A percentile compares a stretch with the other conserved stretches of the same genome.
Conservation (phyloP, 2,329 filamentous ascomycete species). For the Helotiales sp. region DNA sequence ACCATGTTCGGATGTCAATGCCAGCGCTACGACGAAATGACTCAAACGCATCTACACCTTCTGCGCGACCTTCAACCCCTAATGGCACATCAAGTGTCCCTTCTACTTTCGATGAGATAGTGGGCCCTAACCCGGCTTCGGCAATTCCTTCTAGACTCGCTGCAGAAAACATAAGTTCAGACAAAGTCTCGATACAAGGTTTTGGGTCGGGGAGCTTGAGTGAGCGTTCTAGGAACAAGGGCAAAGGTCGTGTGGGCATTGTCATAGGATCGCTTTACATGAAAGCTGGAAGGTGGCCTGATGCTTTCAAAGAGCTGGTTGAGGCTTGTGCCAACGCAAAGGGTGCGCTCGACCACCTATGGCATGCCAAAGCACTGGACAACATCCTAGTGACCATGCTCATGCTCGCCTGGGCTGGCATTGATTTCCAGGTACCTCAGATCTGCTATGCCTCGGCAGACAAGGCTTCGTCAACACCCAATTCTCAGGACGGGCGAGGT, state of each 20-base stretch:
- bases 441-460: conserved; percentile 44
- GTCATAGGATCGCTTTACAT: conserved; percentile 84
- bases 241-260: conserved; percentile 76
- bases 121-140: conserved; percentile 21
- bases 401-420: conserved; percentile 78
- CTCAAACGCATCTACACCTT: conserved; percentile 29
- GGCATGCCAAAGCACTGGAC: conserved; percentile 95
- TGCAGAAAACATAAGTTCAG: conserved; percentile 35
- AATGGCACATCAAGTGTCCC: conserved; percentile 21
- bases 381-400: conserved; percentile 80
- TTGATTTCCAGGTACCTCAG: conserved; percentile 76
- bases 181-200: conserved; percentile 65
- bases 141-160: conserved; percentile 23
- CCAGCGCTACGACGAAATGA: conserved; percentile 51
- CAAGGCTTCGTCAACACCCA: conserved; percentile 29
- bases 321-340: conserved; percentile 79
- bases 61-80: conserved; percentile 40
- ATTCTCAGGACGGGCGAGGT: conserved; percentile 32
- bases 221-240: conserved; percentile 77
- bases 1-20: conserved; percentile 77
- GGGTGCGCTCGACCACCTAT: conserved; percentile 86
- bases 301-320: conserved; percentile 79
- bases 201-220: conserved; percentile 71
- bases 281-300: conserved; percentile 84
- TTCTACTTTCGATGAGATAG: conserved; percentile 31